Base-by-base conservation (phyloP, 768 basidiomycete genomes). In the Dacryopinax spathularia region DNA sequence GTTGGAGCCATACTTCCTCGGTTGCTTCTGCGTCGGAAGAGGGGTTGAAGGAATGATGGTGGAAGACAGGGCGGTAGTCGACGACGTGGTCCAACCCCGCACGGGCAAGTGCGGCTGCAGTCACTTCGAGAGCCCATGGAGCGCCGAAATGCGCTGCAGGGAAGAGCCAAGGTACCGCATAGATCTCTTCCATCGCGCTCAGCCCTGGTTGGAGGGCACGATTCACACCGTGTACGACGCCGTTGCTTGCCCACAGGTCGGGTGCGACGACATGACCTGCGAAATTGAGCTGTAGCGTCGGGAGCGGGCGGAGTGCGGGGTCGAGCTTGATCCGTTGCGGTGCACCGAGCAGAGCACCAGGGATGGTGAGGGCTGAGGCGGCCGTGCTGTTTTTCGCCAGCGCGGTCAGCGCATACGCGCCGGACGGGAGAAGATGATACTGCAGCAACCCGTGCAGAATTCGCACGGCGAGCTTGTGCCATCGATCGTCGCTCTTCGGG, bases 351-450 rank as follows among this genome's bases (percentile, higher is more conserved):
- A 81, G 71, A 1, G 76, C 74, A 10, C 77, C 77, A 56, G 71
- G 67, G 6, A 81, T 72, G 7, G 73, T 71, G 31, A 84, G 72
- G 33, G 76, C 73, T 0, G 81, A 82, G 7, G 81, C 74, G 61
- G 78, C 79, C 0, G 85, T 87, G 4, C 77, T 78, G 70, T 85
- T 84, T 67, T 76, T 73, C 9, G 77, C 76, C 20, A 86, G 76
- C 13, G 75, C 74, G 15, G 66, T 63, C 0, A 73, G 70, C 63
- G 76, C 72, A 64, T 72, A 72, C 61, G 72, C 73, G 5, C 20
- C 5, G 62, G 71, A 67, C 29, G 80, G 79, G 9, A 87, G 72
- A 44, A 80, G 79, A 70, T 84, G 84, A 71, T 84, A 87, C 22
- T 78, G 75, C 20, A 85, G 72, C 33, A 86, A 77, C 39, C 79